These are phyloP conservation scores for Hordeum marinum DNA, from an alignment of 176 grass and related monocot species.

Conservation along the genomic window DNA sequence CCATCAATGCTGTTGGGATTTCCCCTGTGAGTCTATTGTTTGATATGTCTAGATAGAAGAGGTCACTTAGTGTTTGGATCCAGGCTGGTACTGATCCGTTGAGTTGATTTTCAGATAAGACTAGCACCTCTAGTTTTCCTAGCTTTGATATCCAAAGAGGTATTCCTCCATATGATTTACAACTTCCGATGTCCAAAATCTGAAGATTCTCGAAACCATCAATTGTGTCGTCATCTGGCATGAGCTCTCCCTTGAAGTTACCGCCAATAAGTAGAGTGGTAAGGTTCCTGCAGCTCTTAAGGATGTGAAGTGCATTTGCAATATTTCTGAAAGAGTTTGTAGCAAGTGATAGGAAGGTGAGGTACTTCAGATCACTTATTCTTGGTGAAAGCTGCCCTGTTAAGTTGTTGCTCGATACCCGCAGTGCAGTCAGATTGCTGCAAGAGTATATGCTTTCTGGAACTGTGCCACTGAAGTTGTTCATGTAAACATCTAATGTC, in stretches of 20 bases:
- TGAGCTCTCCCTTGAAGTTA: neutral
- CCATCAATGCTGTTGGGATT: neutral
- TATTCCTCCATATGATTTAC: neutral
- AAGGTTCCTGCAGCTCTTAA: neutral
- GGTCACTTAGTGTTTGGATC: neutral
- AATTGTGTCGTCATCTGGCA: neutral
- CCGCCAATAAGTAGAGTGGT: neutral
- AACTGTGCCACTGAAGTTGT: neutral
- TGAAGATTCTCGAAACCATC: constrained; percentile 14
- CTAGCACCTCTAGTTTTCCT: neutral
- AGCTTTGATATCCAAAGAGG: constrained; percentile 11
- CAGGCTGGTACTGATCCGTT: constrained; percentile 7
- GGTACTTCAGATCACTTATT: neutral
- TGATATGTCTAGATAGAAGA: constrained; percentile 22
- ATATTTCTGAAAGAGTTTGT: neutral
- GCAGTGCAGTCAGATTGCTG: constrained; percentile 4
- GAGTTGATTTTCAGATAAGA: neutral
- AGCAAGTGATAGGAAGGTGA: neutral
- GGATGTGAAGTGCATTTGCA: neutral
- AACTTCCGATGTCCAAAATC: neutral
- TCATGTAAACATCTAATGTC: neutral
- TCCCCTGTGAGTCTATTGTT: neutral
- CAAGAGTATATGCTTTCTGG: constrained; percentile 24
- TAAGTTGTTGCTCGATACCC: neutral
- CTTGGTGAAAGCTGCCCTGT: neutral